Base-by-base conservation (phyloP, 169 alveolate species). In the Ichthyophthirius multifiliis region DNA sequence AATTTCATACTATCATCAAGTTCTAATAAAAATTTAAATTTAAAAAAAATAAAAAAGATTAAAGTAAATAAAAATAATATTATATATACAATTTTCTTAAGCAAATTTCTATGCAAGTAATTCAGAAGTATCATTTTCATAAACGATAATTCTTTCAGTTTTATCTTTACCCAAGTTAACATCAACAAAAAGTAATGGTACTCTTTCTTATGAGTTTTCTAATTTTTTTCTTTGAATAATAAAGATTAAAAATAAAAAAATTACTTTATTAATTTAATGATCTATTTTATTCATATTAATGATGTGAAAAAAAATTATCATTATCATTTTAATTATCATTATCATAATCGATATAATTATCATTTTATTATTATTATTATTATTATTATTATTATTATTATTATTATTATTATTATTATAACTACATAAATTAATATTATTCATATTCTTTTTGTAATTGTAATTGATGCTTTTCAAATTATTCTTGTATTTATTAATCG, bases 121-220 rank as follows among this genome's bases (percentile, higher is more conserved):
- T 37, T 76, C 84, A 4, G 95, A 89, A 5, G 93, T 83, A 76
- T 93, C 95, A 1, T 94, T 94, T 84, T 90, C 94, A 85, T 80
- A 93, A 16, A 89, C 94, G 18, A 85, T 89, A 15, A 89, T 92
- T 82, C 93, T 85, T 64, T 89, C 93, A 12, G 89, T 77, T 15
- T 85, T 86, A 15, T 88, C 92, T 31, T 88, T 89, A 43, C 94
- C 92, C 5, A 92, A 63, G 62, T 89, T 92, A n/a, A 92, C 94
- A 83, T 92, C 96, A 16, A 92, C 90, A 75, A 83, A 89, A n/a
- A 92, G 83, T 18, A 89, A 63, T 9, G 94, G 96, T 20, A 77
- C 76, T 16, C 65, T 83, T 30, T 87, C 93, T 55, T 79, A 82
- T 10, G 71, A 39, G 31, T 55, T 55, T 20, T 27, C 71, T 55